Percentiles rank a stretch among this genome's conserved stretches.
Conservation (phyloP, 768 basidiomycete genomes). For the Pholiota microspora region DNA sequence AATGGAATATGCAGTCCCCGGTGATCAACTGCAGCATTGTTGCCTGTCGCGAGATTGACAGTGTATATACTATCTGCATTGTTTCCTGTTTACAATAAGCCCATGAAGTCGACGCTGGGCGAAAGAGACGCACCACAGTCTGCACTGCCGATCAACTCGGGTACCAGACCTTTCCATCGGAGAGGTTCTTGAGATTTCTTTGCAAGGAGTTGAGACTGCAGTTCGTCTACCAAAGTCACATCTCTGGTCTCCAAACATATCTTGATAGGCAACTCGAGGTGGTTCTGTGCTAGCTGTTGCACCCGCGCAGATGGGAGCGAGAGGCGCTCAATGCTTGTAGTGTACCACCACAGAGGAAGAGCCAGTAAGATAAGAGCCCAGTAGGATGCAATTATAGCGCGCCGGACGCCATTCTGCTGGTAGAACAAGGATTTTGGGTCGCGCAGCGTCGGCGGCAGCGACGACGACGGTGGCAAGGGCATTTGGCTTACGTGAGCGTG, state of each 20-base stretch:
- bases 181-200: constrained; percentile 10
- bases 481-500: constrained; percentile 15
- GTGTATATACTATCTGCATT: constrained; percentile 9
- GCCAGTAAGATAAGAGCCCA: constrained; percentile 76
- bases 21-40: constrained; percentile 17
- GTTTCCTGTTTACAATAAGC: constrained; percentile 1
- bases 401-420: constrained; percentile 47
- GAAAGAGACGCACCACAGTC: constrained; percentile 33
- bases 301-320: constrained; percentile 67
- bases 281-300: constrained; percentile 42
- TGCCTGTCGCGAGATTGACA: constrained; percentile 3
- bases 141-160: constrained; percentile 27
- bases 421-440: constrained; percentile 54
- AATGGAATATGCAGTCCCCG: constrained; percentile 30
- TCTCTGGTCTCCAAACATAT: constrained; percentile 33
- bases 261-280: constrained; percentile 45
- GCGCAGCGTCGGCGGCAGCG: constrained; percentile 26
- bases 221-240: constrained; percentile 7
- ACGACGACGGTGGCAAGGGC: background rate
- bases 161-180: constrained; percentile 45
- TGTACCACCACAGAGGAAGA: constrained; percentile 90
- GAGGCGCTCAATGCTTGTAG: constrained; percentile 86
- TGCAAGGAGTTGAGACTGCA: constrained; percentile 6
- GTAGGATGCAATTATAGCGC: constrained; percentile 70
- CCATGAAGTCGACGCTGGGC: background rate